These are phyloP conservation scores for Vaccinium myrtillus DNA, from an alignment of 148 eudicot species.

Conservation along the genomic window DNA sequence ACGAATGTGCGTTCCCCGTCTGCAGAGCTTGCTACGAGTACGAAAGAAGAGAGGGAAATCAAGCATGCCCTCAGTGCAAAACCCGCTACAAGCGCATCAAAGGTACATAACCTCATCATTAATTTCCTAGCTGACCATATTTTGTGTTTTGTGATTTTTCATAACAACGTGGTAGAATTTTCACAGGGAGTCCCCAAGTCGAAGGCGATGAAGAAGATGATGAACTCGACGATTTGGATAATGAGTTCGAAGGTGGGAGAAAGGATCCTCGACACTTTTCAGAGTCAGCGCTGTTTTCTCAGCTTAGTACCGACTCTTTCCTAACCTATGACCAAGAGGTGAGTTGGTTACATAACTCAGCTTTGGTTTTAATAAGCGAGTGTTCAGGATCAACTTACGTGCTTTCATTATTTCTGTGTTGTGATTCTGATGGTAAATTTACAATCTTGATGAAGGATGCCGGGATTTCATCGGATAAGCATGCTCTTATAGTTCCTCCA, in stretches of 20 bases:
- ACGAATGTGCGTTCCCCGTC: slow-evolving; percentile 90
- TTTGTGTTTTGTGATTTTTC: neutral
- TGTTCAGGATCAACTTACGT: neutral
- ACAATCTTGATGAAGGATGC: slow-evolving; percentile 46
- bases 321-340: slow-evolving; percentile 86
- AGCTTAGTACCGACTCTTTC: slow-evolving; percentile 40
- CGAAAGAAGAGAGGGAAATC: slow-evolving; percentile 82
- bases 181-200: slow-evolving; percentile 81
- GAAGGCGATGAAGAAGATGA: slow-evolving; percentile 95
- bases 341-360: slow-evolving; percentile 11
- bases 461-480: slow-evolving; percentile 64
- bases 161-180: too few relatives aligned
- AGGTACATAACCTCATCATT: slow-evolving; percentile 34
- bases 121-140: neutral
- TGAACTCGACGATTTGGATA: slow-evolving; percentile 71
- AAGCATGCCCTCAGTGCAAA: slow-evolving; percentile 89
- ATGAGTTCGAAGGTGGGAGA: slow-evolving; percentile 55
- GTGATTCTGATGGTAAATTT: neutral
- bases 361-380: neutral
- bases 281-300: slow-evolving; percentile 39
- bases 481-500: slow-evolving; percentile 69
- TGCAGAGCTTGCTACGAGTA: slow-evolving; percentile 89
- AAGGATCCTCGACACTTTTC: slow-evolving; percentile 38
- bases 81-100: slow-evolving; percentile 79
- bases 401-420: neutral